Percentiles rank a stretch among this genome's conserved stretches.
Evolutionary conservation across 2,329 filamentous ascomycete species (phyloP).

Genomic region (Trichoderma polysporum): DNA sequence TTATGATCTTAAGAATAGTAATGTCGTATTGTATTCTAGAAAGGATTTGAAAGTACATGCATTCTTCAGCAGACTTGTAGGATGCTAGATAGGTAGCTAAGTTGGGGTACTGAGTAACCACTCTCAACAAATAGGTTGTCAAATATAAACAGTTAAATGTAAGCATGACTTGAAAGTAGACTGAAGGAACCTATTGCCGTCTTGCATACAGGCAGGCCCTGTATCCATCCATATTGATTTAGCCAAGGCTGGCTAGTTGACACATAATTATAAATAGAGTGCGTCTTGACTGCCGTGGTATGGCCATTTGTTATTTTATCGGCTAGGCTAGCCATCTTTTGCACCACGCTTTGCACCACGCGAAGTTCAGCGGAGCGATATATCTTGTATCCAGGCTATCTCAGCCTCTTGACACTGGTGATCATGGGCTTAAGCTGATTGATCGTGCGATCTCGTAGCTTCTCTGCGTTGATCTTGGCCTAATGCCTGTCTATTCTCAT

Average conservation of each 20-base stretch:
- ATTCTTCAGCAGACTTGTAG: too few species aligned
- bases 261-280: not conserved
- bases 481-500: constrained; percentile 61
- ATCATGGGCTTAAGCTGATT: not conserved
- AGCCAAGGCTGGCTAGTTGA: not conserved
- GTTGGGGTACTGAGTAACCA: too few species aligned
- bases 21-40: too few species aligned
- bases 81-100: too few species aligned
- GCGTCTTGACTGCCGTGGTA: not conserved
- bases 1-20: too few species aligned
- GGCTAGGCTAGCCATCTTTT: not conserved
- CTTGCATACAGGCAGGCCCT: not conserved
- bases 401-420: not conserved
- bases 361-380: not conserved
- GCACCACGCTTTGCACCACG: not conserved
- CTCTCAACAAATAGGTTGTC: not conserved
- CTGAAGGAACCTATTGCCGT: not conserved
- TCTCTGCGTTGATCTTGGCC: not conserved
- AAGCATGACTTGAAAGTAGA: too few species aligned
- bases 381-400: not conserved
- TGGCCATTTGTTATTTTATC: not conserved
- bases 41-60: too few species aligned
- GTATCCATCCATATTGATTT: not conserved
- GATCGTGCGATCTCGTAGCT: not conserved
- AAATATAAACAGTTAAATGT: not conserved